A percentile compares a stretch with the other conserved stretches of the same genome.
Evolutionary conservation across 108 stramenopile genomes (phyloP).

Genomic region (Mayamaea pseudoterrestris): DNA sequence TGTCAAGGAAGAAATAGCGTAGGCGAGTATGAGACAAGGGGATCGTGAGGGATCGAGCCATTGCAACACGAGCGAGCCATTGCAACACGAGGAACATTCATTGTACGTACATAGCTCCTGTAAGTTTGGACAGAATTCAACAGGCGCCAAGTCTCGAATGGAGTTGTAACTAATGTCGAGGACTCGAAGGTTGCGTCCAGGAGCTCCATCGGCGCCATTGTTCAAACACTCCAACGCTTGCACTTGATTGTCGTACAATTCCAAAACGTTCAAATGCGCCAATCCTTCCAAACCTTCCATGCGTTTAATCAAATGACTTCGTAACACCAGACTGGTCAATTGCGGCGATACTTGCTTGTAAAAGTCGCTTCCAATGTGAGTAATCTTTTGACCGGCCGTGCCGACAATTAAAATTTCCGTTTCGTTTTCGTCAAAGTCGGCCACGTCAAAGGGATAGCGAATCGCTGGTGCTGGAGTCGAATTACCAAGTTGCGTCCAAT

Average conservation of each 20-base stretch:
- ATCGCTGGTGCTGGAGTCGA: slow-evolving; percentile 11
- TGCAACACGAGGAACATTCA: neutral
- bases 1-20: slow-evolving; percentile 4
- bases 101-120: slow-evolving; percentile 57
- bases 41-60: neutral
- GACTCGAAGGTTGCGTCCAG: slow-evolving; percentile 36
- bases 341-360: slow-evolving; percentile 9
- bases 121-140: slow-evolving; percentile 54
- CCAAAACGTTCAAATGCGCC: slow-evolving; percentile 58
- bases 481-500: slow-evolving; percentile 49
- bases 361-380: slow-evolving; percentile 50
- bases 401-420: slow-evolving; percentile 60
- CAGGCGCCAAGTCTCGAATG: slow-evolving; percentile 75
- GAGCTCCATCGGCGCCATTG: slow-evolving; percentile 24
- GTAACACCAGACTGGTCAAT: slow-evolving; percentile 44
- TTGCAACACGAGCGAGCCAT: neutral
- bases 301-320: slow-evolving; percentile 60
- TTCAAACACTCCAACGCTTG: slow-evolving; percentile 35
- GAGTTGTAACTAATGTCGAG: slow-evolving; percentile 89
- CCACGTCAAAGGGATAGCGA: slow-evolving; percentile 68
- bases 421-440: slow-evolving; percentile 27
- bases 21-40: neutral
- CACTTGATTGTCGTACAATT: slow-evolving; percentile 94
- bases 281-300: slow-evolving; percentile 66
- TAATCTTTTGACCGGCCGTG: slow-evolving; percentile 80